A percentile compares a stretch with the other conserved stretches of the same genome.
Conservation (phyloP, 768 basidiomycete genomes). For the Pisolithus marmoratus region DNA sequence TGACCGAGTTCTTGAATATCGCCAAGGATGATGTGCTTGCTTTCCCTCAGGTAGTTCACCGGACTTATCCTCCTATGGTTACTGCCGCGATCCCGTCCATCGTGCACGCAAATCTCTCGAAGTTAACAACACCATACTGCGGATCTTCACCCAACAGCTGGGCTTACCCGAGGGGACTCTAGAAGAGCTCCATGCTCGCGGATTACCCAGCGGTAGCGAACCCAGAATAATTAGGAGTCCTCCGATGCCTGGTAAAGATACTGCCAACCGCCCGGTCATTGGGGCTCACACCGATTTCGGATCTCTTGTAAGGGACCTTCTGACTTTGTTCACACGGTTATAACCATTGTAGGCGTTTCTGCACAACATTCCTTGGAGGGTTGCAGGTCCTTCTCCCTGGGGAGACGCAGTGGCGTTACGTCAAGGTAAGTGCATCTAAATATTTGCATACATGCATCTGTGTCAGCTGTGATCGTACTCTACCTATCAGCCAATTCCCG, state of each 20-base stretch:
- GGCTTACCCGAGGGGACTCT: constrained; percentile 48
- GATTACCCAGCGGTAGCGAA: constrained; percentile 53
- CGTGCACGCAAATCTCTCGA: constrained; percentile 46
- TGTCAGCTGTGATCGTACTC: not conserved
- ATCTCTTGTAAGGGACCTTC: constrained; percentile 43
- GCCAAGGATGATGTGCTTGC: constrained; percentile 64
- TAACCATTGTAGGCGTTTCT: constrained; percentile 38
- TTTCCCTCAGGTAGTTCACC: constrained; percentile 47
- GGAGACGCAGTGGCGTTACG: constrained; percentile 58
- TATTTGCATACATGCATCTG: not conserved
- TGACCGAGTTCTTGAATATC: constrained; percentile 60
- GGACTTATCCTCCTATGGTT: constrained; percentile 53
- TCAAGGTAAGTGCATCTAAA: constrained; percentile 38
- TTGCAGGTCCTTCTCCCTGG: constrained; percentile 64
- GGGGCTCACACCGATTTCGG: constrained; percentile 73
- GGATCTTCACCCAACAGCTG: constrained; percentile 52
- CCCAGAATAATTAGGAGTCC: constrained; percentile 49
- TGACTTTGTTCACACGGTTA: no score
- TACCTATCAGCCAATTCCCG: constrained; percentile 44
- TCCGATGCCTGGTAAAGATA: constrained; percentile 23
- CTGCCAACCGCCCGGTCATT: constrained; percentile 37
- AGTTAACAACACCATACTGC: constrained; percentile 47
- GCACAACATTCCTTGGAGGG: constrained; percentile 65
- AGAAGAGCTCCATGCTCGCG: constrained; percentile 36
- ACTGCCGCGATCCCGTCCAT: constrained; percentile 43